Base-by-base conservation (phyloP, 306 rosid species). In the Canavalia gladiata region DNA sequence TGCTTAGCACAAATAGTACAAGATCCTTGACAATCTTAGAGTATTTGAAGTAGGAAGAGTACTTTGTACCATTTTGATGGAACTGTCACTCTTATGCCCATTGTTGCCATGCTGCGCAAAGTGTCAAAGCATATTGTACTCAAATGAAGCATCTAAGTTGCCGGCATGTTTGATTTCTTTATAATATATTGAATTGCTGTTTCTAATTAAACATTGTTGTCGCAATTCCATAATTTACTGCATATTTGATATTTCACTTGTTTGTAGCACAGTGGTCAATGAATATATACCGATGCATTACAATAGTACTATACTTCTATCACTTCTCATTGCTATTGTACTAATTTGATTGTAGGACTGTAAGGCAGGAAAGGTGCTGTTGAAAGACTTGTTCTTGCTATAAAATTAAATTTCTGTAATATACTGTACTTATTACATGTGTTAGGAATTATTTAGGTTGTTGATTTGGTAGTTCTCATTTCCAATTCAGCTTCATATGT, bases 381-480 rank as follows among this genome's bases (percentile, higher is more conserved):
- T 62, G 79, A 75, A 80, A 52, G 51, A 29, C 43, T 69, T 79
- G 50, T 62, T 76, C 57, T 75, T 70, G 68, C 59, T n/a, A 46
- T 28, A 64, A 47, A 73, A 55, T 41, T 77, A 47, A 56, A 54
- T 63, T 45, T 51, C 35, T 39, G 11, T 60, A 50, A 54, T 78
- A 64, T 70, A 76, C 71, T 81, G 50, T 56, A 69, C 50, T 47
- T 6, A n/a, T 68, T 37, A 39, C 41, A 11, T 33, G 10, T 70
- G 72, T 29, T 59, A 7, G 39, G 29, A 60, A 74, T 67, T 69
- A 42, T 71, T 74, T 82, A 29, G 67, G 39, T 65, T 75, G 79
- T 70, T 79, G 62, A 35, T 68, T 30, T 43, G 54, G 63, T 41
- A 31, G 65, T 54, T n/a, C 45, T 49, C 25, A 35, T 82, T 66